phyloP scores from a whole-genome alignment of 495 filamentous ascomycete species.

The Hypoxylon fragiforme region DNA sequence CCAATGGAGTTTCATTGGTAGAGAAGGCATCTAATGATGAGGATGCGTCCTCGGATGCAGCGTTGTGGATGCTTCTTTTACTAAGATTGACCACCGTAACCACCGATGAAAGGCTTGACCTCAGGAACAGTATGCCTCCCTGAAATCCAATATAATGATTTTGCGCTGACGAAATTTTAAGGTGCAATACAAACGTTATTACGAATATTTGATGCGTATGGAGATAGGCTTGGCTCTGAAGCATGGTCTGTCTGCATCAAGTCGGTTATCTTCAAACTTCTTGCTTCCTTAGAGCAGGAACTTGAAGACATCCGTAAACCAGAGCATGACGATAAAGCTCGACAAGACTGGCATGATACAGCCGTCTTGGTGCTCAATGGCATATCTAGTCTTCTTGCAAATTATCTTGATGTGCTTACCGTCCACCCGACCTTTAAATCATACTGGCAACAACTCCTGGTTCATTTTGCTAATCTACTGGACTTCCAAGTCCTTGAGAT shows the following conservation, averaged over 20 bases:
- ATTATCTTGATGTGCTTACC: conserved; percentile 65
- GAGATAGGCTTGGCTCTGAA: conserved; percentile 73
- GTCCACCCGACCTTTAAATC: conserved; percentile 59
- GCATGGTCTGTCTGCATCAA: conserved; percentile 86
- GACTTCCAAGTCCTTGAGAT: conserved; percentile 66
- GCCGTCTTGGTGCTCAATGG: conserved; percentile 73
- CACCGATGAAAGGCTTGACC: conserved; percentile 76
- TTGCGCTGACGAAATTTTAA: conserved; percentile 34
- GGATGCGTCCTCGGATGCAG: conserved; percentile 56
- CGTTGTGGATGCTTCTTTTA: conserved; percentile 86
- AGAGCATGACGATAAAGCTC: conserved; percentile 41
- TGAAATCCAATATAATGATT: not conserved
- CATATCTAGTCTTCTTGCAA: conserved; percentile 66
- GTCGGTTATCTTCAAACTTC: conserved; percentile 75
- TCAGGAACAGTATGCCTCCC: conserved; percentile 71
- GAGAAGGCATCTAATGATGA: conserved; percentile 55
- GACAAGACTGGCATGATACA: conserved; percentile 73
- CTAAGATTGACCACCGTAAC: conserved; percentile 75
- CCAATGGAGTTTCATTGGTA: conserved; percentile 53
- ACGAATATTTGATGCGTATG: conserved; percentile 89
- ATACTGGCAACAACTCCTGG: conserved; percentile 71
- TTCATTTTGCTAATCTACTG: conserved; percentile 63
- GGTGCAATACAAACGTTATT: conserved; percentile 85
- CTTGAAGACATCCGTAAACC: conserved; percentile 37
- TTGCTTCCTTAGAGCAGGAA: conserved; percentile 59